A percentile compares a stretch with the other conserved stretches of the same genome.
Conservation (phyloP, 495 filamentous ascomycete species). For the Melanomma pulvis-pyrius region DNA sequence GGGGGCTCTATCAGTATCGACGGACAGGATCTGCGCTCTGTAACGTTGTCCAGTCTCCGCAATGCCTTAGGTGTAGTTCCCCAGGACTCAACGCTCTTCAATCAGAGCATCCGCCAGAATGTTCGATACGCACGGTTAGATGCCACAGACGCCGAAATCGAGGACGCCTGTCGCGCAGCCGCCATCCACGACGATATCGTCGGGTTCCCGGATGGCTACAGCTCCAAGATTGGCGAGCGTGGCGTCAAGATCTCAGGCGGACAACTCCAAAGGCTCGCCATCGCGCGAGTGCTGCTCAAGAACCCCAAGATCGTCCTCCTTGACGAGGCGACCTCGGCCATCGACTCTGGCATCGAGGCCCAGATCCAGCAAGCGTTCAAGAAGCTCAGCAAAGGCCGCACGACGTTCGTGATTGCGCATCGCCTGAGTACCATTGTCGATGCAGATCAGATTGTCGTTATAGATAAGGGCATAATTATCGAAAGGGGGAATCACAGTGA, state of each 20-base stretch:
- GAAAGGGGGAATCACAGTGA: constrained; percentile 47
- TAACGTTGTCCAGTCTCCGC: constrained; percentile 20
- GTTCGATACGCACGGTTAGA: constrained; percentile 57
- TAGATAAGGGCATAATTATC: constrained; percentile 44
- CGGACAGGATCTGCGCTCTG: constrained; percentile 24
- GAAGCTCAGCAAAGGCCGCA: constrained; percentile 29
- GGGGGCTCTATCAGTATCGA: constrained; percentile 33
- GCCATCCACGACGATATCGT: constrained; percentile 62
- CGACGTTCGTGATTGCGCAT: constrained; percentile 39
- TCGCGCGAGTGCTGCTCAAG: constrained; percentile 36
- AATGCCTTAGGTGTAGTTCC: constrained; percentile 31
- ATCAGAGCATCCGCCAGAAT: constrained; percentile 59
- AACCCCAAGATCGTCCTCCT: constrained; percentile 37
- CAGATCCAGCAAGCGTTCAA: constrained; percentile 35
- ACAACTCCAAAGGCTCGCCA: constrained; percentile 38
- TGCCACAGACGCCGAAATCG: constrained; percentile 50
- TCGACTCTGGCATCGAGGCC: constrained; percentile 33
- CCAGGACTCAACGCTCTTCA: constrained; percentile 38
- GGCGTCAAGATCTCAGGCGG: constrained; percentile 37
- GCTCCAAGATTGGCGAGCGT: constrained; percentile 29
- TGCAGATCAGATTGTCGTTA: constrained; percentile 47
- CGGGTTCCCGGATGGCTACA: constrained; percentile 54
- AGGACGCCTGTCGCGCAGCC: constrained; percentile 55
- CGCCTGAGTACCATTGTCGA: constrained; percentile 44
- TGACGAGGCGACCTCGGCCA: constrained; percentile 37